Base-by-base conservation (phyloP, 2,329 filamentous ascomycete genomes). In the Xylaria polymorpha region DNA sequence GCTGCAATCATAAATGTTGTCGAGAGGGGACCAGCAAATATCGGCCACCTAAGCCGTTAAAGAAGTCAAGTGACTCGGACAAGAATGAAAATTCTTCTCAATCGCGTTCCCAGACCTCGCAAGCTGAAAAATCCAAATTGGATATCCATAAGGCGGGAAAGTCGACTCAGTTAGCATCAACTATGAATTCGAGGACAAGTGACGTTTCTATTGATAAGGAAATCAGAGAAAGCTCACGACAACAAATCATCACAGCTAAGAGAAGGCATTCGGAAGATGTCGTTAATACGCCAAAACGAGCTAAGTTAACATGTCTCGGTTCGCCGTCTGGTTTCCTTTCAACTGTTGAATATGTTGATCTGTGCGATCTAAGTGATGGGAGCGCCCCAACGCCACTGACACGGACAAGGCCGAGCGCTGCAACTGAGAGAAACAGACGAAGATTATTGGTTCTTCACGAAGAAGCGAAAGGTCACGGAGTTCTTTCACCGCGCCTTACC, bases 1-100 rank as follows among this genome's bases (percentile, higher is more conserved):
- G 66, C 41, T 94, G 92, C 79, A 92, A 89, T 73, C 92, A 95
- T 74, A 79, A 86, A 43, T 95, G 92, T 74, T 95, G 92, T 75
- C 86, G 85, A 29, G 88, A 92, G 68, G 92, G 92, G 0, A 76
- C 92, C 20, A 88, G 92, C 43, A 92, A 89, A 70, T 90, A 88
- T 43, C 76, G 67, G 82, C 86, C 51, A 83, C 84, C 77, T 68
- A 81, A 65, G 69, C 75, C 9, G 77, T 77, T 61, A 63, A 76
- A 71, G 67, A 69, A 67, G 66, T 32, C 32, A 15, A 56, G n/a
- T 22, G 41, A 18, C 4, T 20, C 9, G 4, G 79, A 76, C 32
- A 76, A 71, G 18, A 46, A 55, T 8, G 25, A 68, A 8, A 68
- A 75, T 1, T 15, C 7, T 0, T 58, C 29, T 32, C 69, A 48